Percentiles rank a stretch among this genome's conserved stretches.
Evolutionary conservation across 176 grass and related monocot species (phyloP).

Genomic region (Carex myosuroides): DNA sequence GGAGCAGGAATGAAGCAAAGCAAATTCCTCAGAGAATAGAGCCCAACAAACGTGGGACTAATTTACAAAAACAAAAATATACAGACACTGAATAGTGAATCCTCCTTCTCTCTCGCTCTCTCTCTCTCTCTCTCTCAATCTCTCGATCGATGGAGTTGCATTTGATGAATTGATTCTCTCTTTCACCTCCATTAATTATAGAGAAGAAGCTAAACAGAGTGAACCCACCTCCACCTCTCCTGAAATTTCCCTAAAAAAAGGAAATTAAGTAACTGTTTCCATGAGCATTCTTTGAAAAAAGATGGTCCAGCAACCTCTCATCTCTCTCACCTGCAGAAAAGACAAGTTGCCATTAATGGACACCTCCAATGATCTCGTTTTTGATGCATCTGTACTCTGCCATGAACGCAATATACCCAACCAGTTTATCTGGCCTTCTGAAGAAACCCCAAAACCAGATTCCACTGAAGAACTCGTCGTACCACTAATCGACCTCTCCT

Average conservation of each 20-base stretch:
- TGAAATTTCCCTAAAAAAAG: background rate
- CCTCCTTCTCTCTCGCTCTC: background rate
- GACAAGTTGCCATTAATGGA: slow-evolving; percentile 6
- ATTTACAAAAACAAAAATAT: background rate
- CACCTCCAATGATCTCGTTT: slow-evolving; percentile 26
- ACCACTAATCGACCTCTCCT: slow-evolving; percentile 68
- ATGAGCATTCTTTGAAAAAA: slow-evolving; percentile 6
- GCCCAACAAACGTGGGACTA: background rate
- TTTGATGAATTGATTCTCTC: background rate
- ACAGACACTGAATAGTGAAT: background rate
- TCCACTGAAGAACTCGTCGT: slow-evolving; percentile 49
- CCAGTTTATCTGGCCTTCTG: slow-evolving; percentile 78
- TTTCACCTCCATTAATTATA: background rate
- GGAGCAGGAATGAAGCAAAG: background rate
- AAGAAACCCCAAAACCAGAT: slow-evolving; percentile 53
- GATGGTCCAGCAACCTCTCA: slow-evolving; percentile 11
- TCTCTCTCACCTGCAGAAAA: background rate
- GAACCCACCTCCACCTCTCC: background rate
- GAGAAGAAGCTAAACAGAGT: background rate
- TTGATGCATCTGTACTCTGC: slow-evolving; percentile 62
- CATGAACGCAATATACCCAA: slow-evolving; percentile 34
- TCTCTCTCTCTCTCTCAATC: background rate
- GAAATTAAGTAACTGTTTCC: background rate
- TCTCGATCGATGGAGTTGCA: no score
- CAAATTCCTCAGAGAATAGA: slow-evolving; percentile 7